Evolutionary conservation across 2,329 filamentous ascomycete genomes (phyloP).

Genomic region (Exophiala sp.): DNA sequence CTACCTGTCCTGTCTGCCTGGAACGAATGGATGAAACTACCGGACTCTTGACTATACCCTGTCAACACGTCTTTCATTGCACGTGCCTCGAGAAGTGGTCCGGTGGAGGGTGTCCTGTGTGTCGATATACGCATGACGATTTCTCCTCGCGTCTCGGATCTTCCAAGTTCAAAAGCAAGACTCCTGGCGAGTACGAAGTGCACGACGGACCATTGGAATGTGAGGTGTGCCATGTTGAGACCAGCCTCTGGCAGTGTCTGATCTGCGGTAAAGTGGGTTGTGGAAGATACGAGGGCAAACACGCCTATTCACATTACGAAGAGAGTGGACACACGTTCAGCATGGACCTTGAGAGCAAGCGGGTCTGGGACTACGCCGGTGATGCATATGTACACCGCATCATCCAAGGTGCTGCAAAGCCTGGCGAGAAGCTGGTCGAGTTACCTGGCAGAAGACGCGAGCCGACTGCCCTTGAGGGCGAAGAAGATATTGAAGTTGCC

Average conservation of each 20-base stretch:
- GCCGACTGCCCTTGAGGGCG: constrained; percentile 36
- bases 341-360: constrained; percentile 87
- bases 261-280: constrained; percentile 92
- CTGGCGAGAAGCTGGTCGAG: constrained; percentile 87
- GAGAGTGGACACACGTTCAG: constrained; percentile 85
- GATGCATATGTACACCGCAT: constrained; percentile 95
- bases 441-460: constrained; percentile 56
- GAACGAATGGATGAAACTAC: constrained; percentile 98
- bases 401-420: constrained; percentile 65
- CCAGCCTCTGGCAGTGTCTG: constrained; percentile 91
- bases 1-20: constrained; percentile 92
- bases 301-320: constrained; percentile 92
- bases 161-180: constrained; percentile 26
- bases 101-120: constrained; percentile 89
- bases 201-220: constrained; percentile 62
- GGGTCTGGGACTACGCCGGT: constrained; percentile 96
- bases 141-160: constrained; percentile 34
- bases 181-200: constrained; percentile 44
- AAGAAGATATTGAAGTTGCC: constrained; percentile 39
- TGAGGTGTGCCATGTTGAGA: constrained; percentile 71
- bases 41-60: constrained; percentile 89
- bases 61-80: constrained; percentile 97
- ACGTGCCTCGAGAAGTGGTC: constrained; percentile 95
- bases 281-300: constrained; percentile 87
- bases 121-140: constrained; percentile 75